Percentiles rank a stretch among this genome's conserved stretches.
These are phyloP conservation scores for Puccinellia tenuiflora DNA, from an alignment of 176 grass and related monocot genomes.

Conservation along the genomic window DNA sequence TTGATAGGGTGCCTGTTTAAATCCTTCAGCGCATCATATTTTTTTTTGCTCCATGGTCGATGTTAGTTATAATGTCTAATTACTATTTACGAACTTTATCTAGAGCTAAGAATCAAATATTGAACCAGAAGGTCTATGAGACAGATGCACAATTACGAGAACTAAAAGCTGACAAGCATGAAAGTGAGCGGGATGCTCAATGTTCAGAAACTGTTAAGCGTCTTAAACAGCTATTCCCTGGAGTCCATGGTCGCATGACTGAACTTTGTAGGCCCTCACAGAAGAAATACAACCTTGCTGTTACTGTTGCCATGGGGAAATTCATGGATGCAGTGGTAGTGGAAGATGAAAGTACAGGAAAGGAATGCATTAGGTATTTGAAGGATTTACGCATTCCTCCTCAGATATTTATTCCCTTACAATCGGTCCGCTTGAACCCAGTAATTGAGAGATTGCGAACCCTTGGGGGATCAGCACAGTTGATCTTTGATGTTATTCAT, in stretches of 20 bases:
- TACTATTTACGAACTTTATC: background rate
- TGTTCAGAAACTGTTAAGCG: conserved; percentile 74
- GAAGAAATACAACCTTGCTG: conserved; percentile 95
- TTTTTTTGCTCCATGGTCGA: background rate
- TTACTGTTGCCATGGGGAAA: conserved; percentile 97
- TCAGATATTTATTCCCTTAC: conserved; percentile 90
- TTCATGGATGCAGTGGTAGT: conserved; percentile 96
- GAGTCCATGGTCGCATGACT: conserved; percentile 93
- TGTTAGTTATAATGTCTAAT: conserved; percentile 4
- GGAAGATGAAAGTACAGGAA: conserved; percentile 90
- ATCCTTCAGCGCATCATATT: background rate
- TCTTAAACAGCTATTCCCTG: conserved; percentile 79
- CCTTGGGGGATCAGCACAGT: conserved; percentile 73
- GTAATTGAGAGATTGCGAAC: conserved; percentile 78
- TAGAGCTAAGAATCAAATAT: conserved; percentile 62
- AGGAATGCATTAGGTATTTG: conserved; percentile 99
- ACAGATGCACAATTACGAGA: conserved; percentile 66
- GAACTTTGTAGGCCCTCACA: conserved; percentile 90
- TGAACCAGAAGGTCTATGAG: conserved; percentile 70
- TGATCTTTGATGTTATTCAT: conserved; percentile 92
- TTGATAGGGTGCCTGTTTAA: conserved; percentile 4
- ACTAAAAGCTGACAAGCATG: conserved; percentile 89
- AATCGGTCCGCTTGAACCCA: conserved; percentile 77
- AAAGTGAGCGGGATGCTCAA: conserved; percentile 73
- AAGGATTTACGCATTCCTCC: conserved; percentile 90